Percentiles rank a stretch among this genome's conserved stretches.
Conservation (phyloP, 2,329 filamentous ascomycete species). For the Raffaelea arxii region DNA sequence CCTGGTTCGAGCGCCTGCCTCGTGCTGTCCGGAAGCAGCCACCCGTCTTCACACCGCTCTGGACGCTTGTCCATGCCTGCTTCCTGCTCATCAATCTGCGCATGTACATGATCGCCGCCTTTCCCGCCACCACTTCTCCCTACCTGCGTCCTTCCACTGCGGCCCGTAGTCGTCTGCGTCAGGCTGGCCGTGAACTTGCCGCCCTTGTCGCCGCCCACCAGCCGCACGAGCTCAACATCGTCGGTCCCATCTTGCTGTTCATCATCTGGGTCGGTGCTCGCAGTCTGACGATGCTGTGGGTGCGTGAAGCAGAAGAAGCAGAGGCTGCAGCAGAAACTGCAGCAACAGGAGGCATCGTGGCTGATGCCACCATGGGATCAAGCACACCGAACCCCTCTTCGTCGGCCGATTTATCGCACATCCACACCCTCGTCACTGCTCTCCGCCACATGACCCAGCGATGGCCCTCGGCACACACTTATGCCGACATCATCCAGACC, state of each 20-base stretch:
- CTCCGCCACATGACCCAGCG: conserved; percentile 4
- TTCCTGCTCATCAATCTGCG: conserved; percentile 5
- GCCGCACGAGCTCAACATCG: conserved; percentile 2
- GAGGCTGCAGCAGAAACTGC: not conserved
- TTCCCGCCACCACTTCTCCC: conserved; percentile 8
- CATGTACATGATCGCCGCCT: conserved; percentile 11
- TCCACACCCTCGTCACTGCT: conserved; percentile 3
- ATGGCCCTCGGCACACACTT: conserved; percentile 9
- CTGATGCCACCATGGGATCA: too few species aligned
- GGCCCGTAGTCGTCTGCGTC: conserved; percentile 6
- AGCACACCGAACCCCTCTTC: not conserved
- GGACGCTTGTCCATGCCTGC: conserved; percentile 6
- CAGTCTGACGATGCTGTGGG: conserved; percentile 8
- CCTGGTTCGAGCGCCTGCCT: conserved; percentile 9
- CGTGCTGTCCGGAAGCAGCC: not conserved
- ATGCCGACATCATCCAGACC: conserved; percentile 9
- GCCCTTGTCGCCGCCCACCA: not conserved
- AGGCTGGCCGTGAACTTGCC: conserved; percentile 3
- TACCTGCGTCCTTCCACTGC: conserved; percentile 8
- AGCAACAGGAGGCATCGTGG: not conserved
- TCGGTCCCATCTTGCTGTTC: conserved; percentile 9
- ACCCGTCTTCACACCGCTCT: conserved; percentile 4
- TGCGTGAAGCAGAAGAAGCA: not conserved
- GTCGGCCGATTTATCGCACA: not conserved
- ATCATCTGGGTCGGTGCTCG: conserved; percentile 9